These are phyloP conservation scores for Nakaseomyces kungkrabaensis DNA, from an alignment of 1,139 yeast genomes.

Conservation along the genomic window DNA sequence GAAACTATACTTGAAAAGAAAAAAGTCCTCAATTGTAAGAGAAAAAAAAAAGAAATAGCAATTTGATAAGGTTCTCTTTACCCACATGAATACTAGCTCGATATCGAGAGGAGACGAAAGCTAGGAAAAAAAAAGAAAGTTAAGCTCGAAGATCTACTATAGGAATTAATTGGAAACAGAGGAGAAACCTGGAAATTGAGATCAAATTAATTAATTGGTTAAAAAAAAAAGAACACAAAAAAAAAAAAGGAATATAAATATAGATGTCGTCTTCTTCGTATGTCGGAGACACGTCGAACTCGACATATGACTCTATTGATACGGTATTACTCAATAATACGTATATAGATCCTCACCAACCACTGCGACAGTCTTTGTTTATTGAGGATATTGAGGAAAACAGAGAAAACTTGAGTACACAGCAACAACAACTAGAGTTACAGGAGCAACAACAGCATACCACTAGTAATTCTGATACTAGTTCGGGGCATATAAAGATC, in stretches of 20 bases:
- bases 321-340: background rate
- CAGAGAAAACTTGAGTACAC: background rate
- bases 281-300: background rate
- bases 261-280: background rate
- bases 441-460: background rate
- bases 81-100: background rate
- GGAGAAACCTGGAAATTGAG: no score
- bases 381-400: constrained; percentile 2
- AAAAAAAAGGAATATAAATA: background rate
- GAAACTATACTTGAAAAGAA: no score
- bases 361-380: constrained; percentile 2
- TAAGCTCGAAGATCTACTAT: no score
- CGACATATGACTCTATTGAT: constrained; percentile 1
- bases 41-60: no score
- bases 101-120: no score
- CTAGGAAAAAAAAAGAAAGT: no score
- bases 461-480: background rate
- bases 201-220: no score
- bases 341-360: background rate
- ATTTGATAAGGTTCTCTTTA: no score
- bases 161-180: background rate
- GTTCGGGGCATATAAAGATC: background rate
- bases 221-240: background rate
- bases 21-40: no score
- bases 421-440: background rate